phyloP scores from a whole-genome alignment of 768 basidiomycete species.

The Lactifluus piperatus region DNA sequence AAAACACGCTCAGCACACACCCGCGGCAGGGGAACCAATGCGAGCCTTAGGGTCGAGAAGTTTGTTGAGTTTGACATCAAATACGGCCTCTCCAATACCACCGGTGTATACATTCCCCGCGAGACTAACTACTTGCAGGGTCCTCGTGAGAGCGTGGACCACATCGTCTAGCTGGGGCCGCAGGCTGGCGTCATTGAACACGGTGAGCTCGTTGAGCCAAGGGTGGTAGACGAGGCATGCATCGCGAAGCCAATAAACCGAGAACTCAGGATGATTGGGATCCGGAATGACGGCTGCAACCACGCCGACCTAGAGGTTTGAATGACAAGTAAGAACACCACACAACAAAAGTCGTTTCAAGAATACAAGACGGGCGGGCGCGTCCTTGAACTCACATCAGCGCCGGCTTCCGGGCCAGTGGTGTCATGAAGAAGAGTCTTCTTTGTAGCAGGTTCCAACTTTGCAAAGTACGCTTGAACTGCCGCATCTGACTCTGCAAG shows the following conservation, averaged over 20 bases:
- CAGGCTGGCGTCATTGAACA: conserved; percentile 1
- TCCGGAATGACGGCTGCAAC: not conserved
- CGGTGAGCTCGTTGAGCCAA: conserved; percentile 18
- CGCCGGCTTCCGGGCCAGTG: conserved; percentile 14
- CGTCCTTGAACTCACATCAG: conserved; percentile 3
- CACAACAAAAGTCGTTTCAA: not conserved
- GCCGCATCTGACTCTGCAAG: not conserved
- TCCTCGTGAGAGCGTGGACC: conserved; percentile 6
- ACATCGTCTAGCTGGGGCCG: conserved; percentile 10
- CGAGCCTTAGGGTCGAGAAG: conserved; percentile 4
- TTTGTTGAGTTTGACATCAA: conserved; percentile 1
- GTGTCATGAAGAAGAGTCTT: conserved; percentile 6
- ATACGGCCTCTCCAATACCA: conserved; percentile 11
- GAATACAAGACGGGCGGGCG: not conserved
- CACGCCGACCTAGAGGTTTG: conserved; percentile 1
- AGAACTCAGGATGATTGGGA: not conserved
- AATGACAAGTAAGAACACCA: not conserved
- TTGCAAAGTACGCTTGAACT: conserved; percentile 8
- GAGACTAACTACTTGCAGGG: conserved; percentile 10
- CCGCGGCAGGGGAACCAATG: conserved; percentile 14
- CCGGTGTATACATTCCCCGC: conserved; percentile 17
- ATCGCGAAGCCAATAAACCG: conserved; percentile 10
- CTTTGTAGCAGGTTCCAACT: conserved; percentile 1
- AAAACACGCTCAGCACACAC: not conserved
- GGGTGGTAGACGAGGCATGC: conserved; percentile 13